These are phyloP conservation scores for Setaria italica DNA, from an alignment of 202 grass and related monocot species.

Conservation along the genomic window DNA sequence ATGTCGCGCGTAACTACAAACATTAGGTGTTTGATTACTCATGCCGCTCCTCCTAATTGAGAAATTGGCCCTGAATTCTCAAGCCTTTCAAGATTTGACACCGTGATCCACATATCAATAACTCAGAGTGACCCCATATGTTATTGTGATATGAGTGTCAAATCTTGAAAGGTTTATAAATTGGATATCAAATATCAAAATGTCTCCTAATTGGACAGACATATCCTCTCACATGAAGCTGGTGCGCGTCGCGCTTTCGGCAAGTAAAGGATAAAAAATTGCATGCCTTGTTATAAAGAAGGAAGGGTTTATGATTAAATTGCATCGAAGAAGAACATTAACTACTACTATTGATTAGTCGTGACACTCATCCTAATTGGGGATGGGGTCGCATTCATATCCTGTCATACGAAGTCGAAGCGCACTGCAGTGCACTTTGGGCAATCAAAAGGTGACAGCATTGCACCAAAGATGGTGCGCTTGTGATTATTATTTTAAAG, in stretches of 20 bases:
- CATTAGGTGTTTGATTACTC: conserved; percentile 20
- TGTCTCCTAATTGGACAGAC: neutral
- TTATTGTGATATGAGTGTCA: too few species aligned
- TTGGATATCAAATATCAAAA: too few species aligned
- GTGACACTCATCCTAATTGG: neutral
- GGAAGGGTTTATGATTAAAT: neutral
- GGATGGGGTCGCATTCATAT: conserved; percentile 14
- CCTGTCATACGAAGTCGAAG: conserved; percentile 30
- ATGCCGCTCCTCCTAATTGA: neutral
- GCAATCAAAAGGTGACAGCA: conserved; percentile 32
- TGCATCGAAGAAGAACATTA: neutral
- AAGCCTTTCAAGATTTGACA: too few species aligned
- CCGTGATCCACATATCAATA: too few species aligned
- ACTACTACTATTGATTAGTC: neutral
- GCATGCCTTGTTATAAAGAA: neutral
- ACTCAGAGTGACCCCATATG: too few species aligned
- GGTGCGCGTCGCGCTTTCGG: conserved; percentile 48
- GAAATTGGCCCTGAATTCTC: too few species aligned
- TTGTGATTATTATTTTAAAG: neutral
- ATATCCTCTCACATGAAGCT: conserved; percentile 28
- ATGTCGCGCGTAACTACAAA: conserved; percentile 35
- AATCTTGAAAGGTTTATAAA: too few species aligned
- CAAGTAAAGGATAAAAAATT: neutral
- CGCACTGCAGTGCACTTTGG: conserved; percentile 43
- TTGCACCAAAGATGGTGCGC: neutral